phyloP scores from a whole-genome alignment of 345 rosid genomes.

The Populus deltoides region DNA sequence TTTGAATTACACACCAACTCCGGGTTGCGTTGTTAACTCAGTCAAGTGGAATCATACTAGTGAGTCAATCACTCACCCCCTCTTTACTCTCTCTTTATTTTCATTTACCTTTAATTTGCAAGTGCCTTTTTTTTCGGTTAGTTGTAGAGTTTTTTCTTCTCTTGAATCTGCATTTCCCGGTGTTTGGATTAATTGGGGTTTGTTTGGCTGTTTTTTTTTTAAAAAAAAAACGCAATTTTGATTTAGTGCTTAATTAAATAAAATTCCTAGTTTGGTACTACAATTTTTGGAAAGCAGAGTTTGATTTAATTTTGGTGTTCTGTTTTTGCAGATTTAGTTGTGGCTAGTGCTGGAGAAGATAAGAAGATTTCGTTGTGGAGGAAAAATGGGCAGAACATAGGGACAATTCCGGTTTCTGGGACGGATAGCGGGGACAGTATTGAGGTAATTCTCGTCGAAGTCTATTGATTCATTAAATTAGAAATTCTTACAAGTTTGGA shows the following conservation, averaged over 20 bases:
- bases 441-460: constrained; percentile 42
- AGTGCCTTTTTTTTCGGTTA: background rate
- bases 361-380: constrained; percentile 89
- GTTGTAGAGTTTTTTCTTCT: background rate
- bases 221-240: background rate
- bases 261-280: background rate
- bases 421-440: constrained; percentile 66
- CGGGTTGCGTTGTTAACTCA: constrained; percentile 65
- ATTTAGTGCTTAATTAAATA: background rate
- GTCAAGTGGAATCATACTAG: constrained; percentile 97
- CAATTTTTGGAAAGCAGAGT: background rate
- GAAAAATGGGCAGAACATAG: constrained; percentile 77
- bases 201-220: constrained; percentile 7
- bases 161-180: background rate
- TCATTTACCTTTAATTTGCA: background rate
- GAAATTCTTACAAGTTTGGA: background rate
- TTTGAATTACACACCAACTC: constrained; percentile 73
- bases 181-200: constrained; percentile 7
- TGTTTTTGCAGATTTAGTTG: constrained; percentile 70
- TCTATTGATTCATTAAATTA: background rate
- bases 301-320: background rate
- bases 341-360: constrained; percentile 98
- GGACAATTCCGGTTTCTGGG: constrained; percentile 71
- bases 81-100: background rate
- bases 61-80: constrained; percentile 29